phyloP scores from a whole-genome alignment of 495 filamentous ascomycete genomes.

The Tuber microsphaerosporum region DNA sequence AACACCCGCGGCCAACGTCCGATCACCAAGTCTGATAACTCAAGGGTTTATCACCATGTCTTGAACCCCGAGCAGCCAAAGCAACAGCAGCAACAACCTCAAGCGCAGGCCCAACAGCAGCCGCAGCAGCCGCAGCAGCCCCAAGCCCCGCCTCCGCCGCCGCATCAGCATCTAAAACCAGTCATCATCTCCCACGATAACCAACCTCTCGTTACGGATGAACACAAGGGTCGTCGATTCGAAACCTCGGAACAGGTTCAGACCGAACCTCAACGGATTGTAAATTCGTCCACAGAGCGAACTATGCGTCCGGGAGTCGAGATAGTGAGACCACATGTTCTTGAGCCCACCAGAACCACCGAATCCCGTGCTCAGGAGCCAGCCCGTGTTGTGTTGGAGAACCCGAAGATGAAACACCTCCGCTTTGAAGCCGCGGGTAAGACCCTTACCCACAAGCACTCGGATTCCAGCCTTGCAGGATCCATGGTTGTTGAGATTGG shows the following conservation, averaged over 20 bases:
- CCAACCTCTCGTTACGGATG: conserved; percentile 13
- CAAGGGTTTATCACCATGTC: conserved; percentile 23
- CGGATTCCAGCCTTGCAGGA: conserved; percentile 33
- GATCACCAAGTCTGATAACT: conserved; percentile 14
- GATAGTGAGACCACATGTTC: conserved; percentile 32
- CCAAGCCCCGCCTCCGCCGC: not conserved
- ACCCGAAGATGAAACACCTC: conserved; percentile 36
- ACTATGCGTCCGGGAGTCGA: conserved; percentile 38
- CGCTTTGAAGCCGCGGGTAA: conserved; percentile 33
- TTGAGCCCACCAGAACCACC: conserved; percentile 19
- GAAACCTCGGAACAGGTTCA: conserved; percentile 26
- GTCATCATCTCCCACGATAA: conserved; percentile 1
- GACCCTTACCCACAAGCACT: conserved; percentile 28
- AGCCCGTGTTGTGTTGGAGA: conserved; percentile 23
- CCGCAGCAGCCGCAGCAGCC: conserved; percentile 32
- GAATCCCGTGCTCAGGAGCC: conserved; percentile 25
- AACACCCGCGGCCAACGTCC: conserved; percentile 14
- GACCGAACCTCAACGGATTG: conserved; percentile 29
- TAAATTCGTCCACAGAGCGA: conserved; percentile 33
- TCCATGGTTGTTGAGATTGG: conserved; percentile 40
- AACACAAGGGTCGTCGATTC: conserved; percentile 26
- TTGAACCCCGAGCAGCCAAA: conserved; percentile 27
- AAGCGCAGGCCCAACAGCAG: conserved; percentile 20
- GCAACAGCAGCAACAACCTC: conserved; percentile 15
- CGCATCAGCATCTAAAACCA: conserved; percentile 10